phyloP scores from a whole-genome alignment of 2,329 filamentous ascomycete species.

The Acarospora socialis region DNA sequence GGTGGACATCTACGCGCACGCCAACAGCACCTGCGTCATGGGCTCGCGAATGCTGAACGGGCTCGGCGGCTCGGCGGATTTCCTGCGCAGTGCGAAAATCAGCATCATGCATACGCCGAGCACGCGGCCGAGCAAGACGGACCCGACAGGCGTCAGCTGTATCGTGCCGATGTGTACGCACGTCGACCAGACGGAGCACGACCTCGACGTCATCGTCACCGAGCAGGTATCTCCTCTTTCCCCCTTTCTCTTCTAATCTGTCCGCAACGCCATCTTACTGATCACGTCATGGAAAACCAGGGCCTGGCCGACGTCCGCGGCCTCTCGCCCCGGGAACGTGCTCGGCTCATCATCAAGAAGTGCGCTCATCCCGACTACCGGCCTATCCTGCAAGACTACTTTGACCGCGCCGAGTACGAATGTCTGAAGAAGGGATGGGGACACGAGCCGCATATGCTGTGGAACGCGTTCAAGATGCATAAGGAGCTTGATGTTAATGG shows the following conservation, averaged over 20 bases:
- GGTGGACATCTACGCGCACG: conserved; percentile 88
- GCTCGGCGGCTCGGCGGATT: conserved; percentile 68
- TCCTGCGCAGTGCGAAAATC: conserved; percentile 66
- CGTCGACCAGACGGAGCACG: conserved; percentile 85
- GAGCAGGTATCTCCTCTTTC: conserved; percentile 31
- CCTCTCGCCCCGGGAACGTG: conserved; percentile 63
- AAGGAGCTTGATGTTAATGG: conserved; percentile 67
- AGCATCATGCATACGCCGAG: conserved; percentile 88
- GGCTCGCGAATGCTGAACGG: conserved; percentile 79
- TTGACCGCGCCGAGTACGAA: conserved; percentile 74
- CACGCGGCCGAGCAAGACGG: conserved; percentile 64
- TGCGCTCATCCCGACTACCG: conserved; percentile 75
- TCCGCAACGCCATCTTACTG: not conserved
- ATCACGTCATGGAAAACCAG: conserved; percentile 33
- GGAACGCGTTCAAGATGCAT: conserved; percentile 81
- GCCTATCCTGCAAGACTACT: conserved; percentile 69
- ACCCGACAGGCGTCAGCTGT: conserved; percentile 67
- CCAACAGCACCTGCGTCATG: conserved; percentile 83
- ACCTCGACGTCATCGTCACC: conserved; percentile 76
- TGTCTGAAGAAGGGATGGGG: conserved; percentile 77
- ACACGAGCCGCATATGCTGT: conserved; percentile 78
- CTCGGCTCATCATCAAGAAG: conserved; percentile 72
- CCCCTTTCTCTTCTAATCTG: not conserved
- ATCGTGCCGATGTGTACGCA: conserved; percentile 93
- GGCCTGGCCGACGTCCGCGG: conserved; percentile 78